phyloP scores from a whole-genome alignment of 805 yeast genomes.

The Schizosaccharomyces osmophilus region DNA sequence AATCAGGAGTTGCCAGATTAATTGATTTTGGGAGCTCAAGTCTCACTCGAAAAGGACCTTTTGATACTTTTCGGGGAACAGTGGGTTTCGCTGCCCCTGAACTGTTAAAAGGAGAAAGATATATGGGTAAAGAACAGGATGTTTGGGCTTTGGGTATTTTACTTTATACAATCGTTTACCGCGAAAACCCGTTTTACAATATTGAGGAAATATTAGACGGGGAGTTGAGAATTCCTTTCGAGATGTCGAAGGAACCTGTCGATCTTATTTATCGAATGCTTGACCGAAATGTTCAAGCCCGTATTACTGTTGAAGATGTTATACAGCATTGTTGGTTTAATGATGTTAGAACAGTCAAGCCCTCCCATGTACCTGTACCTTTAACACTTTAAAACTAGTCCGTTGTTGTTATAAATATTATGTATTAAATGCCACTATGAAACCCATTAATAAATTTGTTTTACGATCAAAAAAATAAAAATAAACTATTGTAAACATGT shows the following conservation, averaged over 20 bases:
- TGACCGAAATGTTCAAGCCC: constrained; percentile 33
- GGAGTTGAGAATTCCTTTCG: constrained; percentile 44
- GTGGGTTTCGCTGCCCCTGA: constrained; percentile 92
- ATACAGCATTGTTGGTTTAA: constrained; percentile 45
- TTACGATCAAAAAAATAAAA: not conserved
- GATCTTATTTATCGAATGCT: constrained; percentile 40
- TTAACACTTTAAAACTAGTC: not conserved
- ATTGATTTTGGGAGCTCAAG: constrained; percentile 95
- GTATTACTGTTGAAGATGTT: constrained; percentile 58
- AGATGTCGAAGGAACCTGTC: constrained; percentile 34
- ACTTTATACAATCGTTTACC: constrained; percentile 67
- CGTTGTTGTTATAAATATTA: not conserved
- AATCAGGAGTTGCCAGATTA: constrained; percentile 46
- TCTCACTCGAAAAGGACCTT: constrained; percentile 71
- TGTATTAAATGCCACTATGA: not conserved
- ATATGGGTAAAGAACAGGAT: constrained; percentile 85
- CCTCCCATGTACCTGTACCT: not conserved
- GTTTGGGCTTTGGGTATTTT: constrained; percentile 91
- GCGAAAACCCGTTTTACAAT: constrained; percentile 86
- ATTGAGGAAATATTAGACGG: constrained; percentile 80
- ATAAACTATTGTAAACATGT: not conserved
- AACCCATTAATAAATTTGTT: not conserved
- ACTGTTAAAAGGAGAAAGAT: constrained; percentile 66
- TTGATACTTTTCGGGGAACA: constrained; percentile 92
- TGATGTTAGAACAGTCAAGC: not conserved